Evolutionary conservation across 805 yeast genomes (phyloP).

Genomic region (Saturnispora hagleri): DNA sequence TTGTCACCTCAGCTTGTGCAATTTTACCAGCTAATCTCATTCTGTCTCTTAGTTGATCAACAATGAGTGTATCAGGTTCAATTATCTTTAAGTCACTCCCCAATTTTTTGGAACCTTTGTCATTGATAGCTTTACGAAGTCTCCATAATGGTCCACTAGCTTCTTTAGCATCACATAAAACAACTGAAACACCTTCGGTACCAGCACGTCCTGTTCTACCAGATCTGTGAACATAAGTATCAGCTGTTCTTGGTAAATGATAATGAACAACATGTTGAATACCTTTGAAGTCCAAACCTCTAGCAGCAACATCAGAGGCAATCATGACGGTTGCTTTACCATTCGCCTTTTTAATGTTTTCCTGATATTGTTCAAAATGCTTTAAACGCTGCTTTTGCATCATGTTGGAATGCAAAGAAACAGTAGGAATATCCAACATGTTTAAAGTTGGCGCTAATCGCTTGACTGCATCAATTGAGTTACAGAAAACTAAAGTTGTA

Average conservation of each 20-base stretch:
- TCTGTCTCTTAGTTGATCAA: conserved; percentile 63
- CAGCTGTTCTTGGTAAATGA: conserved; percentile 91
- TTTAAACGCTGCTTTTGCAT: conserved; percentile 86
- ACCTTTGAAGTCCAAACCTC: conserved; percentile 88
- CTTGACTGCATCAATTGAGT: conserved; percentile 91
- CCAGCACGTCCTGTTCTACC: conserved; percentile 99
- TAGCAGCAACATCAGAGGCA: conserved; percentile 97
- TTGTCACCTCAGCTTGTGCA: conserved; percentile 60
- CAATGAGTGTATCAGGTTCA: conserved; percentile 67
- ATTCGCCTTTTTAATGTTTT: conserved; percentile 28
- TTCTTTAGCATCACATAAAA: conserved; percentile 90
- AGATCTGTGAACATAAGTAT: conserved; percentile 87
- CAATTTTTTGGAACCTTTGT: conserved; percentile 23
- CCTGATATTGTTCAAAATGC: conserved; percentile 71
- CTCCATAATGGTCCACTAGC: conserved; percentile 80
- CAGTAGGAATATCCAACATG: conserved; percentile 55
- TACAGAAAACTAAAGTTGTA: conserved; percentile 81
- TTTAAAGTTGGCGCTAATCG: conserved; percentile 69
- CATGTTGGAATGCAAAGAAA: conserved; percentile 89
- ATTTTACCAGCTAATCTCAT: conserved; percentile 60
- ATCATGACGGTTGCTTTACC: conserved; percentile 59
- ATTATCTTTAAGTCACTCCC: conserved; percentile 50
- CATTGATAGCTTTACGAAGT: conserved; percentile 46
- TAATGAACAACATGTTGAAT: conserved; percentile 85
- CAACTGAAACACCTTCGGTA: conserved; percentile 85